Percentiles rank a stretch among this genome's conserved stretches.
phyloP scores from a whole-genome alignment of 257 asterid species.

The Agastache rugosa region DNA sequence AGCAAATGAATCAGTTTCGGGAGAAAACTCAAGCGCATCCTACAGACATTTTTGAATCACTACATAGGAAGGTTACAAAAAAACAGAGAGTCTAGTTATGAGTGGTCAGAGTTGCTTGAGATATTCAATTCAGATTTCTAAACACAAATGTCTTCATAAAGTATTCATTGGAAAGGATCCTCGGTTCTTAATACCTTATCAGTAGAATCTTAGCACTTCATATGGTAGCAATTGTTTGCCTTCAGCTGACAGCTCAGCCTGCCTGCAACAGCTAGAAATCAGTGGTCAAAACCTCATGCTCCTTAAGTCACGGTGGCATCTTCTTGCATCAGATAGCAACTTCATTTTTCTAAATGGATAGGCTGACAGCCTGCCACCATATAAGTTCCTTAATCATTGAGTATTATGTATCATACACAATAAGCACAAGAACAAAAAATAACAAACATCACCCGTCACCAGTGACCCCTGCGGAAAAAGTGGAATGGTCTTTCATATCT shows the following conservation, averaged over 20 bases:
- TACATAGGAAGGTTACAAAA: not conserved
- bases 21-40: not conserved
- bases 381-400: conserved; percentile 22
- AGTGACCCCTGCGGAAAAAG: not conserved
- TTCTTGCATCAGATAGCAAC: conserved; percentile 24
- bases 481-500: not conserved
- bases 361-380: conserved; percentile 36
- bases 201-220: conserved; percentile 3
- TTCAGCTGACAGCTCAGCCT: conserved; percentile 38
- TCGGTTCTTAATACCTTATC: conserved; percentile 25
- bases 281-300: conserved; percentile 30
- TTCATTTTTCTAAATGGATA: conserved; percentile 8
- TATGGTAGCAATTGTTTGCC: conserved; percentile 16
- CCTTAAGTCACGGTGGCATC: conserved; percentile 30
- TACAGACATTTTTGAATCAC: not conserved
- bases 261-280: conserved; percentile 37
- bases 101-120: conserved; percentile 13
- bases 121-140: not conserved
- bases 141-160: not conserved
- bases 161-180: conserved; percentile 11
- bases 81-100: not conserved
- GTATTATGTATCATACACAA: conserved; percentile 11
- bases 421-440: not conserved
- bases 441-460: not conserved
- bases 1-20: conserved; percentile 9